Conservation (phyloP, 2,329 filamentous ascomycete genomes). For the Aphanoascus verrucosus region DNA sequence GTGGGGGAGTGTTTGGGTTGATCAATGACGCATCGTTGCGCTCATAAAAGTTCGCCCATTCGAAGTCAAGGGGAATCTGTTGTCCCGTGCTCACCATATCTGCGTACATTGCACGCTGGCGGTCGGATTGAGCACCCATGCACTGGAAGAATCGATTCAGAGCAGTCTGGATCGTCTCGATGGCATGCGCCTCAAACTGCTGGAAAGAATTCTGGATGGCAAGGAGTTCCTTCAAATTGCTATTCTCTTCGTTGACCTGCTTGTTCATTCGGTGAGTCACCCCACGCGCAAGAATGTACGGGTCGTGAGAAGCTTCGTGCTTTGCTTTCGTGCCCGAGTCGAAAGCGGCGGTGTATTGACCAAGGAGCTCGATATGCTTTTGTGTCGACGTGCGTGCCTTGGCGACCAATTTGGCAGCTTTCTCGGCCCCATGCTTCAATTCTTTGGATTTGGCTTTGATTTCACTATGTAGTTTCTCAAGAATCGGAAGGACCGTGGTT, state of each 20-base stretch:
- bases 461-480: conserved; percentile 85
- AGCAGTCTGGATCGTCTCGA: conserved; percentile 70
- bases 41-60: conserved; percentile 76
- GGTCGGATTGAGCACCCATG: conserved; percentile 68
- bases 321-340: conserved; percentile 60
- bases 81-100: conserved; percentile 72
- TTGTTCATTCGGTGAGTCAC: conserved; percentile 75
- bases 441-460: conserved; percentile 97
- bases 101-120: conserved; percentile 65
- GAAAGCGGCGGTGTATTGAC: conserved; percentile 69
- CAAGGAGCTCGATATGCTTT: conserved; percentile 91
- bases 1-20: conserved; percentile 62
- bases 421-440: conserved; percentile 66
- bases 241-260: conserved; percentile 92
- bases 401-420: conserved; percentile 80
- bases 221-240: conserved; percentile 82
- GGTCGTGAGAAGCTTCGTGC: conserved; percentile 64
- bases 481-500: conserved; percentile 70
- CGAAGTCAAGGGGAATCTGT: conserved; percentile 70
- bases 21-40: conserved; percentile 64
- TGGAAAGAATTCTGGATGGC: conserved; percentile 84
- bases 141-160: conserved; percentile 76
- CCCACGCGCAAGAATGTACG: conserved; percentile 74
- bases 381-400: conserved; percentile 78
- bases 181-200: conserved; percentile 74